phyloP scores from a whole-genome alignment of 2,329 filamentous ascomycete genomes.

The Colletotrichum eleusines region DNA sequence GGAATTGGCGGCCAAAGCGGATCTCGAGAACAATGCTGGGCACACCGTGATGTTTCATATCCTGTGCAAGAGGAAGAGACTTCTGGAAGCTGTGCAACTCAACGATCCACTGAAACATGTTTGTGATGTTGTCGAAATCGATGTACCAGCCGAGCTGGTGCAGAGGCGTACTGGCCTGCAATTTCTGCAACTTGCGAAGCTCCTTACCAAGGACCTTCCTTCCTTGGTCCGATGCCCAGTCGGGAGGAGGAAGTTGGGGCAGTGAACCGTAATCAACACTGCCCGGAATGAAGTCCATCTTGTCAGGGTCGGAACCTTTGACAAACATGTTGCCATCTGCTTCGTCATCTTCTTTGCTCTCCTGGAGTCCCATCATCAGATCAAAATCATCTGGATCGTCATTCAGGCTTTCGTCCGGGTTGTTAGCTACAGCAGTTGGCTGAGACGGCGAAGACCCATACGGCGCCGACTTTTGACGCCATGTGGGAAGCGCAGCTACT shows the following conservation, averaged over 20 bases:
- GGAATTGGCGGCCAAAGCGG: slow-evolving; percentile 82
- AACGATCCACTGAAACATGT: slow-evolving; percentile 92
- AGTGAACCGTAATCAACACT: slow-evolving; percentile 71
- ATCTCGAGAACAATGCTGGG: slow-evolving; percentile 84
- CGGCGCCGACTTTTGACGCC: slow-evolving; percentile 12
- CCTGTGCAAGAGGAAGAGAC: slow-evolving; percentile 75
- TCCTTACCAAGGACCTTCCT: slow-evolving; percentile 74
- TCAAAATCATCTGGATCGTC: slow-evolving; percentile 42
- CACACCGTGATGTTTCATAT: slow-evolving; percentile 74
- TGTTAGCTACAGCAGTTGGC: neutral
- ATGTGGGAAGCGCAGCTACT: slow-evolving; percentile 45
- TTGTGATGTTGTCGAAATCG: slow-evolving; percentile 73
- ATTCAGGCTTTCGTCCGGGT: slow-evolving; percentile 16
- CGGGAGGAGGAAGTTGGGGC: slow-evolving; percentile 73
- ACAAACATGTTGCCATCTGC: neutral
- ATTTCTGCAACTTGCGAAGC: slow-evolving; percentile 71
- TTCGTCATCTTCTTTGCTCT: neutral
- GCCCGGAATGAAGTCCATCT: slow-evolving; percentile 72
- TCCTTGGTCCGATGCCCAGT: slow-evolving; percentile 72
- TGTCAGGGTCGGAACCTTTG: slow-evolving; percentile 36
- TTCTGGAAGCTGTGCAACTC: slow-evolving; percentile 86
- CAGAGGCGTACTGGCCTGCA: slow-evolving; percentile 71
- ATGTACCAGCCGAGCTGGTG: slow-evolving; percentile 88
- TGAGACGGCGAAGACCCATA: slow-evolving; percentile 1
- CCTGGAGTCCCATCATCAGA: slow-evolving; percentile 43